Conservation (phyloP, 768 basidiomycete species). For the Hericium rajendrae region DNA sequence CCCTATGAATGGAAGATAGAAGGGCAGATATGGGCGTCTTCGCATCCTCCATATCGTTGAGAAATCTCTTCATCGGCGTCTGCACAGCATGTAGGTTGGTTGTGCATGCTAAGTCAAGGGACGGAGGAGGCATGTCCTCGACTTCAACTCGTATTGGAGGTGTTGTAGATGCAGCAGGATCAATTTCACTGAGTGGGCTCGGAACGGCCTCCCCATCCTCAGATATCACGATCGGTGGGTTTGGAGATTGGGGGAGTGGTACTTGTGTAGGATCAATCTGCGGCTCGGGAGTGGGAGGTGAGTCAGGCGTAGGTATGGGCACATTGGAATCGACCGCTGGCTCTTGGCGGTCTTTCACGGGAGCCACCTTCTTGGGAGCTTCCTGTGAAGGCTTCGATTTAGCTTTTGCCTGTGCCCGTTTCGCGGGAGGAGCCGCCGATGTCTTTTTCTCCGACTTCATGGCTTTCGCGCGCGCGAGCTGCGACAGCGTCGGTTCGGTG, state of each 20-base stretch:
- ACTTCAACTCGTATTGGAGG: background rate
- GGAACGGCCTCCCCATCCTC: background rate
- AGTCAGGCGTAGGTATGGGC: background rate
- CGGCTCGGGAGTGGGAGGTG: conserved; percentile 4
- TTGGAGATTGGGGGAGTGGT: conserved; percentile 7
- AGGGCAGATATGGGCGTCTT: conserved; percentile 60
- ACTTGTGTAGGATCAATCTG: conserved; percentile 5
- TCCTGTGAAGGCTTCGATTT: background rate
- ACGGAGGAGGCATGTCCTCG: background rate
- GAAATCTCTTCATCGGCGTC: background rate
- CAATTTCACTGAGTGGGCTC: background rate
- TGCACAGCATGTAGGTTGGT: background rate
- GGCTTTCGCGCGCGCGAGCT: conserved; percentile 14
- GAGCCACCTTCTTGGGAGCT: background rate
- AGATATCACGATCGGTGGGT: background rate
- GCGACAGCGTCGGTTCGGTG: conserved; percentile 15
- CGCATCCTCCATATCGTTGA: background rate
- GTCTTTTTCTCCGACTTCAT: conserved; percentile 5
- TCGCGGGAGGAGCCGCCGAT: background rate
- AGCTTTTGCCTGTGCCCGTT: background rate
- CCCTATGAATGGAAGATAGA: conserved; percentile 45
- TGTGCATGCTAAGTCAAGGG: background rate
- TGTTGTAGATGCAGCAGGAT: background rate
- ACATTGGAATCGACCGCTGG: background rate
- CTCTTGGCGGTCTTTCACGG: background rate